Percentiles rank a stretch among this genome's conserved stretches.
phyloP scores from a whole-genome alignment of 2,329 filamentous ascomycete species.

The Alternaria conjuncta region DNA sequence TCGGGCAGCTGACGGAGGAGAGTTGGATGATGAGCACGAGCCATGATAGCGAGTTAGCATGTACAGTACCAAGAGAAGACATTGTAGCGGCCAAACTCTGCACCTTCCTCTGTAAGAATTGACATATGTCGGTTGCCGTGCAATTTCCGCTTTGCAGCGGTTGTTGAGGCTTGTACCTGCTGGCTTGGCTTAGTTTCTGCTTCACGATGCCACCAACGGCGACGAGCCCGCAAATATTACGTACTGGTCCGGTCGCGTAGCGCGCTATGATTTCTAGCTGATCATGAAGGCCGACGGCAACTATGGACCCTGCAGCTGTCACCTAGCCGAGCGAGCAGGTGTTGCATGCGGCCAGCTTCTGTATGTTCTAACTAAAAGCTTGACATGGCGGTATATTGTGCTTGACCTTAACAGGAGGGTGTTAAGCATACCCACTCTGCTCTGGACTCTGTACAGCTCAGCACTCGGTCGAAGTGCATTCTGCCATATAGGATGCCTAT shows the following conservation, averaged over 20 bases:
- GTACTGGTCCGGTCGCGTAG: slow-evolving; percentile 23
- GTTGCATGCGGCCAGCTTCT: slow-evolving; percentile 11
- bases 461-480: slow-evolving; percentile 12
- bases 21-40: slow-evolving; percentile 32
- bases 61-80: not conserved
- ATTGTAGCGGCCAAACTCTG: slow-evolving; percentile 5
- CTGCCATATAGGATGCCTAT: slow-evolving; percentile 1
- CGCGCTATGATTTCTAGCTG: slow-evolving; percentile 20
- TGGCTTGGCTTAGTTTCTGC: slow-evolving; percentile 19
- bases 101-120: not conserved
- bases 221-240: slow-evolving; percentile 24
- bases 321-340: not conserved
- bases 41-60: slow-evolving; percentile 6
- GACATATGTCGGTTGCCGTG: slow-evolving; percentile 16
- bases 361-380: slow-evolving; percentile 6
- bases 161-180: slow-evolving; percentile 18
- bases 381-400: slow-evolving; percentile 9
- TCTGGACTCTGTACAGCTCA: slow-evolving; percentile 17
- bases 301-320: slow-evolving; percentile 15
- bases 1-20: slow-evolving; percentile 32
- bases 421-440: slow-evolving; percentile 13
- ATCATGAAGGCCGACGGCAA: slow-evolving; percentile 19
- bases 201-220: slow-evolving; percentile 20
- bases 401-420: slow-evolving; percentile 19
- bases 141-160: slow-evolving; percentile 19